Evolutionary conservation across 2,329 filamentous ascomycete genomes (phyloP), one percentile per base, ranked within the genome.

Genomic region (Pseudogymnoascus sp.): DNA sequence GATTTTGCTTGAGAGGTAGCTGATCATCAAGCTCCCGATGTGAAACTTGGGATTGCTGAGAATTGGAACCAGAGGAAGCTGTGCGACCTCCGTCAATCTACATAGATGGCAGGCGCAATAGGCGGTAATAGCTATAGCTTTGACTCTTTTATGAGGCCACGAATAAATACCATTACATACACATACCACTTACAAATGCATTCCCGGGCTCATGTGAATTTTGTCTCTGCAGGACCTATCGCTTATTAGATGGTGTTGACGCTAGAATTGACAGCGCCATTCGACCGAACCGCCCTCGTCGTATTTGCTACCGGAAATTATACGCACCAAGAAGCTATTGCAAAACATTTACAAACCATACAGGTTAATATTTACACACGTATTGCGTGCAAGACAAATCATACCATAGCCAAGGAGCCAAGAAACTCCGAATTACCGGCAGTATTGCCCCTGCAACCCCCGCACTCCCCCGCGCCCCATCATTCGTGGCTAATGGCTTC

Each of bases 381-480:
- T 50, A 22, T 14, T 20, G 22, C 22, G 22, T 25, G 22, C 22
- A 25, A 25, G 43, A 28, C 28, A 18, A 28, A 50, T 28, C 22
- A 50, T 22, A 50, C 28, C 14, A 16, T 11, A 50, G 47, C 47
- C 47, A 54, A 54, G 47, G 28, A 54, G 47, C 47, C 47, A 54
- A 54, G 47, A 54, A 54, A 54, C 47, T 12, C 47, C 47, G 47
- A 54, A 33, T 12, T 54, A 6, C n/a, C 28, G 43, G 22, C 43
- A 50, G 43, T 50, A 50, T 50, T 50, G n/a, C n/a, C n/a, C 28
- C n/a, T 54, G n/a, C n/a, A 18, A 33, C n/a, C 47, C 47, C 47
- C 47, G n/a, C 47, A 54, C 47, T 54, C 28, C 47, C 47, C 47
- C 47, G 47, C 28, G 47, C 9, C 28, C 28, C 25, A 8, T 54